Conservation (phyloP, 495 filamentous ascomycete genomes). For the Viridothelium virens region DNA sequence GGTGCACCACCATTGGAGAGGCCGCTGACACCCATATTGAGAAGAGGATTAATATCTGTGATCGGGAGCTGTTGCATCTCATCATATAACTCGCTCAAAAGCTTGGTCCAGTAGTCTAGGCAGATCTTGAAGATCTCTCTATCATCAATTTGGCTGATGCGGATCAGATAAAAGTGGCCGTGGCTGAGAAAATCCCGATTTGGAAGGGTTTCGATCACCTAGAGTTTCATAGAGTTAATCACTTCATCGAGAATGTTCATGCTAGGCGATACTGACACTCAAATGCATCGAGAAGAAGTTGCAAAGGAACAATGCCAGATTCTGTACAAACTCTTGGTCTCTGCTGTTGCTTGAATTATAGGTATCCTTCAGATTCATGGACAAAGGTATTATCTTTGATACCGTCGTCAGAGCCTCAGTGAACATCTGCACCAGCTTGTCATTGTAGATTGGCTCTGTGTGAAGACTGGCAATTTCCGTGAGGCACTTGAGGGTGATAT, state of each 20-base stretch:
- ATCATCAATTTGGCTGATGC: constrained; percentile 96
- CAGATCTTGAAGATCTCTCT: constrained; percentile 99
- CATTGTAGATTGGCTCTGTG: constrained; percentile 74
- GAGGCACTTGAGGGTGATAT: constrained; percentile 91
- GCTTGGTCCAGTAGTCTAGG: constrained; percentile 96
- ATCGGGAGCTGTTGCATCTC: constrained; percentile 95
- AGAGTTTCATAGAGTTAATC: constrained; percentile 17
- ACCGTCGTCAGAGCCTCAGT: constrained; percentile 86
- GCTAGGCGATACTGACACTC: constrained; percentile 50
- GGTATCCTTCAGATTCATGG: constrained; percentile 78
- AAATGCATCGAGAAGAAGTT: constrained; percentile 93
- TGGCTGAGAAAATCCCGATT: constrained; percentile 92
- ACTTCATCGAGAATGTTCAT: background rate
- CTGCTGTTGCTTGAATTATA: constrained; percentile 83
- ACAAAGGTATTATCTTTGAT: constrained; percentile 80
- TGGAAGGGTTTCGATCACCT: constrained; percentile 92
- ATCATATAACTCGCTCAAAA: constrained; percentile 97
- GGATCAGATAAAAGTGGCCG: constrained; percentile 94
- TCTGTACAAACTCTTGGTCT: constrained; percentile 97
- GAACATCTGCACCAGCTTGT: constrained; percentile 94
- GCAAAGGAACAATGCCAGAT: constrained; percentile 88
- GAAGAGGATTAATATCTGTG: constrained; percentile 79
- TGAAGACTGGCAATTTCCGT: constrained; percentile 94
- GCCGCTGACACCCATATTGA: constrained; percentile 65
- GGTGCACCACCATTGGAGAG: constrained; percentile 72